Conservation (phyloP, 2,329 filamentous ascomycete genomes). For the Clonostachys chloroleuca region DNA sequence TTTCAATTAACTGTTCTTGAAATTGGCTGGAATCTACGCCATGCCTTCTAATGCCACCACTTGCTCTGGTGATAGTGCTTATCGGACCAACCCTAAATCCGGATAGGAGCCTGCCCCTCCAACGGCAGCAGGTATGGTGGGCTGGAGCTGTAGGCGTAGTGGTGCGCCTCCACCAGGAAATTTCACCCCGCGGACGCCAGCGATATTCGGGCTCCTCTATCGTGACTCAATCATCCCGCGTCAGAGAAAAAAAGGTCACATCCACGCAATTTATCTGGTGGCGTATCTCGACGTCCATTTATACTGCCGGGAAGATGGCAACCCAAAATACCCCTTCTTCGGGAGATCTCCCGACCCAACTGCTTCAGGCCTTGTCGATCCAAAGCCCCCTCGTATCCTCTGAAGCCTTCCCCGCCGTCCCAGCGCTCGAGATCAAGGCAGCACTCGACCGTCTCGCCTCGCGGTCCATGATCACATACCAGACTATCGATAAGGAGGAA, state of each 20-base stretch:
- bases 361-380: slow-evolving; percentile 62
- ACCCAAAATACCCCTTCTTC: slow-evolving; percentile 24
- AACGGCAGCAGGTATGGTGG: no score
- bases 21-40: no score
- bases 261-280: background rate
- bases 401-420: slow-evolving; percentile 63
- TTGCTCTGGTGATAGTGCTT: no score
- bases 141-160: no score
- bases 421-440: slow-evolving; percentile 72
- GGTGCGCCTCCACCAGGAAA: no score
- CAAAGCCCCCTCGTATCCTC: slow-evolving; percentile 62
- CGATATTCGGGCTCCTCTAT: no score
- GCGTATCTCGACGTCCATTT: no score
- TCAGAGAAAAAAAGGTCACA: background rate
- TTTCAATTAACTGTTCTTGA: no score
- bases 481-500: slow-evolving; percentile 77
- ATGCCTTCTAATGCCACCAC: no score
- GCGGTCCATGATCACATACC: slow-evolving; percentile 82
- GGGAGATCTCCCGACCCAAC: slow-evolving; percentile 57
- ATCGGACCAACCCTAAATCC: no score
- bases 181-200: no score
- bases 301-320: slow-evolving; percentile 29
- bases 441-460: slow-evolving; percentile 82
- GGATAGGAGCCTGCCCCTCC: no score
- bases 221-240: background rate